Evolutionary conservation across 163 green algal genomes (phyloP).

Genomic region (Scenedesmus sp.): DNA sequence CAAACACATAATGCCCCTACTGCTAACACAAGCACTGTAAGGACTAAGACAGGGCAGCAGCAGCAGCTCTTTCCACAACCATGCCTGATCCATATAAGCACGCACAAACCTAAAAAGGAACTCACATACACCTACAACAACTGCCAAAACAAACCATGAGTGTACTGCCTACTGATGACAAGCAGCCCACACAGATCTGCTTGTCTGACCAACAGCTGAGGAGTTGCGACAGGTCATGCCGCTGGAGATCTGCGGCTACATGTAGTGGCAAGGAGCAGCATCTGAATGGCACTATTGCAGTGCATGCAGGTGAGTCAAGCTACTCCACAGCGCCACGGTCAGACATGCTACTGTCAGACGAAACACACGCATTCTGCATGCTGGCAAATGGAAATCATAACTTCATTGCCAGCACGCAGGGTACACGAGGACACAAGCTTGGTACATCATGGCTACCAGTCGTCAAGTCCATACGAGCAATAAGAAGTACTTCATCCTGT

Average conservation of each 20-base stretch:
- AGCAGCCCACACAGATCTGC: neutral
- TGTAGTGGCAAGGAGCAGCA: neutral
- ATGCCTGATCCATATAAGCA: neutral
- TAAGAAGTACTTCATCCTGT: neutral
- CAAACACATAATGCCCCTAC: neutral
- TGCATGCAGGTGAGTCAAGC: conserved; percentile 5
- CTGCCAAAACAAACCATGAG: neutral
- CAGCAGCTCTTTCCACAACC: neutral
- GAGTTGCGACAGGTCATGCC: neutral
- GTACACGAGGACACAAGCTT: neutral
- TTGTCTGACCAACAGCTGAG: neutral
- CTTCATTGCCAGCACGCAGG: neutral
- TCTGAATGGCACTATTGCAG: conserved; percentile 2
- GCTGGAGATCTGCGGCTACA: neutral
- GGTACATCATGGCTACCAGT: neutral
- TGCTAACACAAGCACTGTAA: neutral
- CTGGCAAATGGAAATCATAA: conserved; percentile 13
- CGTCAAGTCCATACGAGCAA: neutral
- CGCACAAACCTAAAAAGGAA: too few species aligned
- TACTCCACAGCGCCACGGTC: too few species aligned
- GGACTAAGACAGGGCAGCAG: neutral
- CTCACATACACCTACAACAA: neutral
- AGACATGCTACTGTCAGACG: neutral
- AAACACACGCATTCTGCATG: neutral
- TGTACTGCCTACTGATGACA: neutral